Evolutionary conservation across 1,284 basidiomycete species (phyloP).

Genomic region (Thelephora terrestris): DNA sequence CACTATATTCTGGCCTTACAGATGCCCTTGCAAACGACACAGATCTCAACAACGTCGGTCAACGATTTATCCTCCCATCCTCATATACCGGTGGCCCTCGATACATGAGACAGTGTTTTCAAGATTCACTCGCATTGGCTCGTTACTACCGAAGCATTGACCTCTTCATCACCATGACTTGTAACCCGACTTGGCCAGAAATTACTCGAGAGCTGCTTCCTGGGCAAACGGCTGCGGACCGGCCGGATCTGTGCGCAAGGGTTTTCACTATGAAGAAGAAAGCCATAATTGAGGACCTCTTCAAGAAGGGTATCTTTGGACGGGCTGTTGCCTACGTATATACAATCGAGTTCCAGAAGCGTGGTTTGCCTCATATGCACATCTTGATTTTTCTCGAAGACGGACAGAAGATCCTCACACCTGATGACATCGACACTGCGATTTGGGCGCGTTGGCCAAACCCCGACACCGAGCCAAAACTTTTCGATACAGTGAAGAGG

Average conservation of each 20-base stretch:
- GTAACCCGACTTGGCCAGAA: constrained; percentile 37
- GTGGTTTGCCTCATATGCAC: constrained; percentile 39
- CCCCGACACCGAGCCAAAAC: constrained; percentile 22
- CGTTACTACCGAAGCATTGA: constrained; percentile 24
- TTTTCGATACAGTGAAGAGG: constrained; percentile 23
- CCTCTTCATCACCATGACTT: constrained; percentile 37
- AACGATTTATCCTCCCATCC: constrained; percentile 29
- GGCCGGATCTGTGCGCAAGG: constrained; percentile 34
- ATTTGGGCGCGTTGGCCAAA: constrained; percentile 36
- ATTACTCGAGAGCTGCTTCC: constrained; percentile 28
- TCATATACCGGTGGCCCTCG: constrained; percentile 30
- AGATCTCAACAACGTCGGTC: constrained; percentile 24
- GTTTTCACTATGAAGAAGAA: constrained; percentile 35
- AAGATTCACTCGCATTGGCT: constrained; percentile 35
- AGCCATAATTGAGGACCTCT: constrained; percentile 26
- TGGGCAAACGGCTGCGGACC: constrained; percentile 29
- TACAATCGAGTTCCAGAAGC: constrained; percentile 42
- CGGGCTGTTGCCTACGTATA: constrained; percentile 26
- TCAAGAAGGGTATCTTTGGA: constrained; percentile 26
- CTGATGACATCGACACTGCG: constrained; percentile 27
- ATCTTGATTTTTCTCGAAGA: constrained; percentile 29
- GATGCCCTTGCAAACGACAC: constrained; percentile 18
- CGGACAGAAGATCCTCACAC: constrained; percentile 20
- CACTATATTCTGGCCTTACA: constrained; percentile 26
- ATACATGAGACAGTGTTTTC: constrained; percentile 31